phyloP scores from a whole-genome alignment of 441 rosid species.

The Euphorbia celastroides region DNA sequence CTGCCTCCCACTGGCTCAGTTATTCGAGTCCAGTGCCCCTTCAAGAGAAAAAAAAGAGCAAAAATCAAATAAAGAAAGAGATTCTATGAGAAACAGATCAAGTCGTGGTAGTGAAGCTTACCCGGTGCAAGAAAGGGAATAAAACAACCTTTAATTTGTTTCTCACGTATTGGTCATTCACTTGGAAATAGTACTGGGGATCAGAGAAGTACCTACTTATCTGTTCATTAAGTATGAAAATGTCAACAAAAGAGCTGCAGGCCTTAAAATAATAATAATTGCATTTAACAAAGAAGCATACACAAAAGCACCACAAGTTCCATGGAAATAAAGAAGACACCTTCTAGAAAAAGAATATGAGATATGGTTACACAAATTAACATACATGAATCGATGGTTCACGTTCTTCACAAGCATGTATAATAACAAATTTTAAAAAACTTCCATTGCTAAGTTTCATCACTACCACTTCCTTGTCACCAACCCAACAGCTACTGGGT shows the following conservation, averaged over 20 bases:
- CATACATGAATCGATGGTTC: not conserved
- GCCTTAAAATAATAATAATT: conserved; percentile 2
- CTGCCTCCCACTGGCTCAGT: conserved; percentile 95
- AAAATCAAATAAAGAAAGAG: conserved; percentile 8
- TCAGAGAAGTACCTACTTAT: conserved; percentile 84
- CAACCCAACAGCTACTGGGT: not conserved
- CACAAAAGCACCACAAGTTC: not conserved
- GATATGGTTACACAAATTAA: too few species aligned
- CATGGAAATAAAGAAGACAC: not conserved
- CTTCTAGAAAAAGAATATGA: not conserved
- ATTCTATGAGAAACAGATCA: not conserved
- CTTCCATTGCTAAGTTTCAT: not conserved
- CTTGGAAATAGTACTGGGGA: conserved; percentile 97
- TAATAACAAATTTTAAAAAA: not conserved
- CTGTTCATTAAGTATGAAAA: conserved; percentile 35
- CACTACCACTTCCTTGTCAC: not conserved
- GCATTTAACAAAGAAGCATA: not conserved
- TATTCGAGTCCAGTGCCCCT: conserved; percentile 96
- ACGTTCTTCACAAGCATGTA: not conserved
- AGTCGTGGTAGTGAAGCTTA: conserved; percentile 24
- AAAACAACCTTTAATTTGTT: conserved; percentile 90
- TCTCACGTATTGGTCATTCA: conserved; percentile 90
- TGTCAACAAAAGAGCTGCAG: conserved; percentile 14
- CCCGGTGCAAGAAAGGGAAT: conserved; percentile 88
- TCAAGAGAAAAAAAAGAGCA: conserved; percentile 16